A percentile compares a stretch with the other conserved stretches of the same genome.
Evolutionary conservation across 2,329 filamentous ascomycete species (phyloP).

Genomic region (Aspergillus felis): DNA sequence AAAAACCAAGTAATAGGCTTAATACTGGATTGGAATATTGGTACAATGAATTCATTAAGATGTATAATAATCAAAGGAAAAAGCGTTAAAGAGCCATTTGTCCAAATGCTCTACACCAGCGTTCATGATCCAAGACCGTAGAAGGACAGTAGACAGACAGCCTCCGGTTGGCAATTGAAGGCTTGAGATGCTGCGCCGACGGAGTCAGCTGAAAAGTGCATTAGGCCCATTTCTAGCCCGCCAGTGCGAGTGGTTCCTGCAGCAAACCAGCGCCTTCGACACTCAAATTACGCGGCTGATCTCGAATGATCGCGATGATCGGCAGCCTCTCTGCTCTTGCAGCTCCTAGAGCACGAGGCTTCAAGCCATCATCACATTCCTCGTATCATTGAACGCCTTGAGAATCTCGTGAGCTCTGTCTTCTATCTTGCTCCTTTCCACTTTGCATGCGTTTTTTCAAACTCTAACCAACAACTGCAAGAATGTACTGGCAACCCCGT

Average conservation of each 20-base stretch:
- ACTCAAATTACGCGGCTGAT: slow-evolving; percentile 1
- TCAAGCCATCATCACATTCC: not conserved
- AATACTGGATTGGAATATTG: not conserved
- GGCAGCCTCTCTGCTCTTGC: slow-evolving; percentile 1
- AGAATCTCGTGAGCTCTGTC: not conserved
- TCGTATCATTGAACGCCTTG: not conserved
- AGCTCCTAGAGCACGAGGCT: not conserved
- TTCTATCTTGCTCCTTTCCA: not conserved
- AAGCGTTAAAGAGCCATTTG: not conserved
- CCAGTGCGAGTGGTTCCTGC: slow-evolving; percentile 25
- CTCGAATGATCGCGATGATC: slow-evolving; percentile 2
- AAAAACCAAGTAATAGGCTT: not conserved
- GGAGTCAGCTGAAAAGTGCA: slow-evolving; percentile 26
- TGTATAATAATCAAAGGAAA: not conserved
- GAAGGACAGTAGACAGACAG: not conserved
- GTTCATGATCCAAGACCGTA: not conserved
- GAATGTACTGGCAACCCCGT: not conserved
- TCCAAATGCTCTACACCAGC: not conserved
- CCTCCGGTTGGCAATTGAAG: not conserved
- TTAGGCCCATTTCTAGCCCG: slow-evolving; percentile 14
- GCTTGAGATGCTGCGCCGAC: not conserved
- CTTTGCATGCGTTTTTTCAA: not conserved
- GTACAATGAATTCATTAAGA: not conserved
- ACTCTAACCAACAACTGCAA: not conserved
- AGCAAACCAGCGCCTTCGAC: slow-evolving; percentile 17